phyloP scores from a whole-genome alignment of 2,329 filamentous ascomycete genomes.

The Diaporthe citriasiana region DNA sequence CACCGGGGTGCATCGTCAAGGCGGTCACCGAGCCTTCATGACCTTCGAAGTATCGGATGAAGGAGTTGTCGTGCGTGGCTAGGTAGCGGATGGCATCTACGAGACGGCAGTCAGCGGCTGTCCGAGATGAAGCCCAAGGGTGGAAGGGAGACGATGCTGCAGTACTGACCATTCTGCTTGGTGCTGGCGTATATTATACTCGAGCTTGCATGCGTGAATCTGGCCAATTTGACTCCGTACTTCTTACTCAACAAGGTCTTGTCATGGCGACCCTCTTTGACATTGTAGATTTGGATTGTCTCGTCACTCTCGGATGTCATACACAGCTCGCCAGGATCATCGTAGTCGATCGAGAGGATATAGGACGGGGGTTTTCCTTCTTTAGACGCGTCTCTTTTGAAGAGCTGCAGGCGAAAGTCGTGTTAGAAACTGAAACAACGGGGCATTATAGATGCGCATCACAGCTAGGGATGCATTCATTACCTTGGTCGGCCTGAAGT shows the following conservation, averaged over 20 bases:
- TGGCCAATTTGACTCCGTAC: constrained; percentile 93
- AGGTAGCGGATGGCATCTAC: constrained; percentile 86
- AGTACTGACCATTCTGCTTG: constrained; percentile 82
- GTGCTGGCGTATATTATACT: constrained; percentile 97
- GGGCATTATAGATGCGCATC: not conserved
- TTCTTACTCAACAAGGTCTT: constrained; percentile 96
- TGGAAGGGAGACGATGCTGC: not conserved
- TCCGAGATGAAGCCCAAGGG: not conserved
- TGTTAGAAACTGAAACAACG: not conserved
- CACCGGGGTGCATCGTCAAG: constrained; percentile 85
- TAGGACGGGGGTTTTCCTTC: constrained; percentile 68
- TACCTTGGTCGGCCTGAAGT: constrained; percentile 86
- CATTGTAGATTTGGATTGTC: constrained; percentile 94
- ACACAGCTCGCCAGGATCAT: constrained; percentile 92
- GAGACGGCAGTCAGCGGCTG: constrained; percentile 1
- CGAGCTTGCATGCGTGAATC: constrained; percentile 92
- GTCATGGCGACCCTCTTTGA: constrained; percentile 88
- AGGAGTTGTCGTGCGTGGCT: constrained; percentile 94
- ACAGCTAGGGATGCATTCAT: constrained; percentile 44
- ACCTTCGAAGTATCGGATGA: constrained; percentile 95
- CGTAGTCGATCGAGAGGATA: constrained; percentile 94
- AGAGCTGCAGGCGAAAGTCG: constrained; percentile 60
- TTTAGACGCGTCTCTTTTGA: constrained; percentile 70
- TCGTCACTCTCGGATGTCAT: constrained; percentile 95
- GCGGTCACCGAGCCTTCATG: constrained; percentile 89